A percentile compares a stretch with the other conserved stretches of the same genome.
These are phyloP conservation scores for Vigna radiata DNA, from an alignment of 306 rosid species.

Conservation along the genomic window DNA sequence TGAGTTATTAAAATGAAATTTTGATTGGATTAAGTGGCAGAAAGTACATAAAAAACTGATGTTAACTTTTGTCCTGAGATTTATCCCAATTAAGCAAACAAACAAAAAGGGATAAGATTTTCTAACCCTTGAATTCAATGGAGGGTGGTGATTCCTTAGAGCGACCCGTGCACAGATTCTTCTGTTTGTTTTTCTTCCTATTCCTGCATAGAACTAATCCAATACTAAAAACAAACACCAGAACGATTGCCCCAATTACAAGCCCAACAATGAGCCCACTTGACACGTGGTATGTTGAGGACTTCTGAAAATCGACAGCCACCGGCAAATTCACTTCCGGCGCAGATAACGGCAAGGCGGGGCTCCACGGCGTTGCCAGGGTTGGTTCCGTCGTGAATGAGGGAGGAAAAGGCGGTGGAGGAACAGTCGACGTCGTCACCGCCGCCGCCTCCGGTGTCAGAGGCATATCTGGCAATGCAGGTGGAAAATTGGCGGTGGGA, in stretches of 20 bases:
- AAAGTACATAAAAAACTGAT: not conserved
- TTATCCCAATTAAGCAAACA: not conserved
- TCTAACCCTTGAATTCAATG: slow-evolving; percentile 49
- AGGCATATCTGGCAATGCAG: slow-evolving; percentile 4
- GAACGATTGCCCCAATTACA: slow-evolving; percentile 35
- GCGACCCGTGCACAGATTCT: not conserved
- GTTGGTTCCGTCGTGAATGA: slow-evolving; percentile 17
- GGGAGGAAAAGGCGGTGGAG: not conserved
- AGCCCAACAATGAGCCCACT: slow-evolving; percentile 46
- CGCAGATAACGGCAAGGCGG: not conserved
- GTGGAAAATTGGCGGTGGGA: slow-evolving; percentile 21
- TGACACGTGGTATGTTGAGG: slow-evolving; percentile 10
- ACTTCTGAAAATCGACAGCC: slow-evolving; percentile 46
- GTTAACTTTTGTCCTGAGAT: not conserved
- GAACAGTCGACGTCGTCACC: not conserved
- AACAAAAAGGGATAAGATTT: not conserved
- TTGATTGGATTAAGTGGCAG: not conserved
- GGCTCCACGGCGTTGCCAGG: not conserved
- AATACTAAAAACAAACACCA: slow-evolving; percentile 37
- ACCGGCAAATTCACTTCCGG: slow-evolving; percentile 37
- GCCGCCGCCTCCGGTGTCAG: not conserved
- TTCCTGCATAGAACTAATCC: slow-evolving; percentile 34
- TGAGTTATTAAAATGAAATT: not conserved
- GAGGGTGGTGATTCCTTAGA: slow-evolving; percentile 21
- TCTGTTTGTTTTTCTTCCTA: slow-evolving; percentile 40